Base-by-base conservation (phyloP, 441 rosid genomes). In the Gossypium schwendimanii region DNA sequence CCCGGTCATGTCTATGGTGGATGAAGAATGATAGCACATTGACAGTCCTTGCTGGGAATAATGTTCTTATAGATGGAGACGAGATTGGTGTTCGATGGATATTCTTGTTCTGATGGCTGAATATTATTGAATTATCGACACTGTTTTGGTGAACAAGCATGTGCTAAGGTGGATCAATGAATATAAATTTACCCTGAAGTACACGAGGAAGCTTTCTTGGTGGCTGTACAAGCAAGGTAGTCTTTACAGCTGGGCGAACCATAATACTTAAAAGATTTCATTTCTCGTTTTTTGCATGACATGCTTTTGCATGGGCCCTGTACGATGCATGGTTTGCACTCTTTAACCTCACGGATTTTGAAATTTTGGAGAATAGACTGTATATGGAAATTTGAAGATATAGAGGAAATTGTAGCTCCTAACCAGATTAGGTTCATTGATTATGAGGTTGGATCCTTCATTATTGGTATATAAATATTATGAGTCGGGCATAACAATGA, bases 1-100 rank as follows among this genome's bases (percentile, higher is more conserved):
- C 77, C 94, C 99, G 12, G 84, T 89, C 23, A 59, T 92, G 91
- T 83, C 90, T 62, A 78, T 86, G 81, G 86, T 80, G 63, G 80
- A 87, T 44, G 84, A 87, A 36, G 85, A 85, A 31, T 82, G 72
- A 75, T 26, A 11, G 24, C 62, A 33, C 28, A 23, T 12, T 18
- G 23, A 15, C 75, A 14, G 12, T 36, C 63, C 47, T 65, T 24
- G 50, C 9, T 5, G 21, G 55, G 18, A 54, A 75, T 23, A 20
- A 58, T 8, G 28, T 24, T 53, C 66, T 39, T 2, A 6, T 50
- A 4, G 60, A 68, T 68, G 60, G 26, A 17, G 60, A 2, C 3
- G 31, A 1, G 58, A 67, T 14, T 52, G 21, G 31, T 20, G 18
- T 26, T 18, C 18, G 39, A 26, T 3, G 31, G 69, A 62, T 11